Conservation (phyloP, 345 rosid genomes). For the Camelina neglecta region DNA sequence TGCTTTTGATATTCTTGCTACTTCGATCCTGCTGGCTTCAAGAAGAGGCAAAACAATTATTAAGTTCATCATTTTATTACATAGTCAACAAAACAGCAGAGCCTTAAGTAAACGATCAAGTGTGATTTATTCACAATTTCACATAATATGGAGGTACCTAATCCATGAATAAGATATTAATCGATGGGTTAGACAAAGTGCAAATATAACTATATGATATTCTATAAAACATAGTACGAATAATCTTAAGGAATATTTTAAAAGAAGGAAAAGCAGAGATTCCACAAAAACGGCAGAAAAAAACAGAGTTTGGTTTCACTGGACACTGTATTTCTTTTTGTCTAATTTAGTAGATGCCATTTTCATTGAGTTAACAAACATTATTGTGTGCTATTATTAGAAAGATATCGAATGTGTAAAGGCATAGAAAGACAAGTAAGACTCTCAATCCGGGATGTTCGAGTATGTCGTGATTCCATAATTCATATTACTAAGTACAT, state of each 20-base stretch:
- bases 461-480: too few species aligned
- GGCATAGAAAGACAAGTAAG: slow-evolving; percentile 21
- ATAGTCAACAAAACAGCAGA: too few species aligned
- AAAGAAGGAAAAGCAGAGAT: slow-evolving; percentile 15
- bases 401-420: neutral
- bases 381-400: slow-evolving; percentile 15
- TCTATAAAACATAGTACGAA: neutral
- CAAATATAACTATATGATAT: too few species aligned
- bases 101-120: too few species aligned
- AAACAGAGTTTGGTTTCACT: slow-evolving; percentile 31
- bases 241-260: neutral
- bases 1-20: too few species aligned
- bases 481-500: too few species aligned
- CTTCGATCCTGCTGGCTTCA: too few species aligned
- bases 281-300: slow-evolving; percentile 23
- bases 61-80: too few species aligned
- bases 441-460: slow-evolving; percentile 6
- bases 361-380: slow-evolving; percentile 32
- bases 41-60: too few species aligned
- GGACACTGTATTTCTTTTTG: slow-evolving; percentile 29
- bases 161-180: neutral
- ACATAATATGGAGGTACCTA: neutral
- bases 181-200: too few species aligned
- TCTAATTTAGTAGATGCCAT: slow-evolving; percentile 41
- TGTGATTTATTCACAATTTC: neutral